These are phyloP conservation scores for Musa troglodytarum DNA, from an alignment of 176 grass and related monocot species.

Conservation along the genomic window DNA sequence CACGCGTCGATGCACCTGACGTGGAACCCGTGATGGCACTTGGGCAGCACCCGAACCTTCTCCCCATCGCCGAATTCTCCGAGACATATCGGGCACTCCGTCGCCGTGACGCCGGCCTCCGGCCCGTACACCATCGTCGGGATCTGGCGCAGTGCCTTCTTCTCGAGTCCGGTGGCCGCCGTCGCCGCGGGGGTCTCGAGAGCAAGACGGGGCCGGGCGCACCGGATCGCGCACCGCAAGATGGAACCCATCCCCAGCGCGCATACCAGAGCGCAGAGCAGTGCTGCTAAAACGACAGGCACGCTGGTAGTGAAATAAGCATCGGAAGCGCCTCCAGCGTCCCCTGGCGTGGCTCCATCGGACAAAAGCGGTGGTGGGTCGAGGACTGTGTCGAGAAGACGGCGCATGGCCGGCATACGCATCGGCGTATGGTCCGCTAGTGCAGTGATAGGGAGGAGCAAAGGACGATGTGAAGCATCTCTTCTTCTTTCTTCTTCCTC, in stretches of 20 bases:
- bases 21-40: slow-evolving; percentile 65
- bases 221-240: slow-evolving; percentile 35
- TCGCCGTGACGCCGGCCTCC: slow-evolving; percentile 4
- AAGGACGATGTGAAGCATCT: too few species aligned
- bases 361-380: background rate
- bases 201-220: slow-evolving; percentile 30
- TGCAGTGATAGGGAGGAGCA: background rate
- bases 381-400: background rate
- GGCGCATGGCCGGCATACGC: slow-evolving; percentile 1
- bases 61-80: slow-evolving; percentile 67
- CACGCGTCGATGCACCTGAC: slow-evolving; percentile 61
- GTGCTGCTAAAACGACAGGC: slow-evolving; percentile 62
- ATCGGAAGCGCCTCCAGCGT: background rate
- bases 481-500: background rate
- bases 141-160: slow-evolving; percentile 39
- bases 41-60: slow-evolving; percentile 60
- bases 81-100: slow-evolving; percentile 68
- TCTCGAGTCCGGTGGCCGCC: slow-evolving; percentile 27
- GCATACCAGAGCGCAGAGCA: slow-evolving; percentile 55
- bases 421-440: background rate
- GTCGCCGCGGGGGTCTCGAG: slow-evolving; percentile 14
- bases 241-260: slow-evolving; percentile 56
- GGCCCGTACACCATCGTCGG: slow-evolving; percentile 51
- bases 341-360: background rate
- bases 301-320: slow-evolving; percentile 44